A percentile compares a stretch with the other conserved stretches of the same genome.
Conservation (phyloP, 371 early-diverging fungal genomes). For the Mucor plumbeus region DNA sequence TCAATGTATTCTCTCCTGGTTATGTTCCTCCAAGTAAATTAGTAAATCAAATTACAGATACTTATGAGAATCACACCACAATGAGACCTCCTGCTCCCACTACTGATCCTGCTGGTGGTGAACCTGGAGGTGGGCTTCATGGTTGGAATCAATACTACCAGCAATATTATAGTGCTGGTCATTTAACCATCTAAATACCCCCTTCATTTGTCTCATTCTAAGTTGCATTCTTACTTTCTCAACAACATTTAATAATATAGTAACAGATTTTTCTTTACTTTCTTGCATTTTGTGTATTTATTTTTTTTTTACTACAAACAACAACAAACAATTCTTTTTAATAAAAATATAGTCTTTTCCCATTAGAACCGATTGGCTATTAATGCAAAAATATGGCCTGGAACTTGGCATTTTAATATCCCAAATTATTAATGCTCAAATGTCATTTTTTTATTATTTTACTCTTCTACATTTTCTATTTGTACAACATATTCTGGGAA, state of each 20-base stretch:
- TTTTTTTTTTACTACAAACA: background rate
- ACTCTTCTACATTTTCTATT: background rate
- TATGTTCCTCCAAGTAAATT: conserved; percentile 19
- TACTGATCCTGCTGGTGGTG: conserved; percentile 13
- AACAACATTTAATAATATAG: background rate
- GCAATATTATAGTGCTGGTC: conserved; percentile 28
- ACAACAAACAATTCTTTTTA: background rate
- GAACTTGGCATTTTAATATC: background rate
- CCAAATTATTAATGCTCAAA: background rate
- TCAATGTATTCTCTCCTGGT: conserved; percentile 24
- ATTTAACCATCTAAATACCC: conserved; percentile 23
- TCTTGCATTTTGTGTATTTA: conserved; percentile 11
- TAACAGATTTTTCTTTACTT: background rate
- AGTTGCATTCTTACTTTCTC: background rate
- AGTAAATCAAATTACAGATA: conserved; percentile 19
- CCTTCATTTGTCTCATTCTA: background rate
- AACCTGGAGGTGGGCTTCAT: conserved; percentile 18
- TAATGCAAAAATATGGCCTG: background rate
- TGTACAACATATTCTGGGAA: conserved; percentile 9
- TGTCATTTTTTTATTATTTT: background rate
- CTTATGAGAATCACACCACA: conserved; percentile 22
- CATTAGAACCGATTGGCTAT: background rate
- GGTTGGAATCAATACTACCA: conserved; percentile 34
- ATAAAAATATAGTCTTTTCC: background rate
- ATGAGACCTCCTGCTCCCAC: conserved; percentile 30